Conservation (phyloP, 768 basidiomycete species). For the Mycena kentingensis region DNA sequence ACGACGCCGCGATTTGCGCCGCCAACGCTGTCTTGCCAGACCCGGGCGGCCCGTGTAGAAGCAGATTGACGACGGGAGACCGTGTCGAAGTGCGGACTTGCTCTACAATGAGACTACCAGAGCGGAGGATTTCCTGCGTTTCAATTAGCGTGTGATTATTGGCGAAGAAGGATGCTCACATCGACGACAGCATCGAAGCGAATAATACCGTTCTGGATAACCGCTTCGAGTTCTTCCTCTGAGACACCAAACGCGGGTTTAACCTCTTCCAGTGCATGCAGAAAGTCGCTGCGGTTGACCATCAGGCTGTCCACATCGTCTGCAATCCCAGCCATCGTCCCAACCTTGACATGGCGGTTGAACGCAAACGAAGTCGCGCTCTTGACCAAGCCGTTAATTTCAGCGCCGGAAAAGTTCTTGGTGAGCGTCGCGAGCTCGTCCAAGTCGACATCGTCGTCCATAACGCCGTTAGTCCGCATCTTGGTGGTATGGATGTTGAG, state of each 20-base stretch:
- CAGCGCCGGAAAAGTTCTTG: slow-evolving; percentile 98
- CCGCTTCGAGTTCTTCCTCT: slow-evolving; percentile 91
- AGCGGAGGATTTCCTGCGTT: slow-evolving; percentile 78
- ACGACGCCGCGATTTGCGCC: slow-evolving; percentile 89
- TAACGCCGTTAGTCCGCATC: slow-evolving; percentile 90
- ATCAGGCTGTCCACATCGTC: slow-evolving; percentile 93
- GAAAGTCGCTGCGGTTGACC: slow-evolving; percentile 84
- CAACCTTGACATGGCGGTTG: slow-evolving; percentile 93
- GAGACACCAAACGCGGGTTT: slow-evolving; percentile 97
- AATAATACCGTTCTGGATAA: slow-evolving; percentile 96
- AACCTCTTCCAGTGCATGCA: slow-evolving; percentile 90
- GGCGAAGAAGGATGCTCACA: slow-evolving; percentile 48
- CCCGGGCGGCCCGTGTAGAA: slow-evolving; percentile 87
- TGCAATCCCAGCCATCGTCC: slow-evolving; percentile 94
- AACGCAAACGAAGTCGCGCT: slow-evolving; percentile 98
- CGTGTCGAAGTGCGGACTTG: slow-evolving; percentile 89
- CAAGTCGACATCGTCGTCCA: slow-evolving; percentile 85
- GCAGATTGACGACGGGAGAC: slow-evolving; percentile 88
- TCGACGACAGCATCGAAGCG: slow-evolving; percentile 77
- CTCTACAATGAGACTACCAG: slow-evolving; percentile 87
- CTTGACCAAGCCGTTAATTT: slow-evolving; percentile 94
- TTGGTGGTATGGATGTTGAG: slow-evolving; percentile 92
- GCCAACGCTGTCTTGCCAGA: slow-evolving; percentile 95
- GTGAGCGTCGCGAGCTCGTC: slow-evolving; percentile 77
- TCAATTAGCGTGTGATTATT: slow-evolving; percentile 3